Conservation (phyloP, 495 filamentous ascomycete species). For the Daldinia vernicosa region DNA sequence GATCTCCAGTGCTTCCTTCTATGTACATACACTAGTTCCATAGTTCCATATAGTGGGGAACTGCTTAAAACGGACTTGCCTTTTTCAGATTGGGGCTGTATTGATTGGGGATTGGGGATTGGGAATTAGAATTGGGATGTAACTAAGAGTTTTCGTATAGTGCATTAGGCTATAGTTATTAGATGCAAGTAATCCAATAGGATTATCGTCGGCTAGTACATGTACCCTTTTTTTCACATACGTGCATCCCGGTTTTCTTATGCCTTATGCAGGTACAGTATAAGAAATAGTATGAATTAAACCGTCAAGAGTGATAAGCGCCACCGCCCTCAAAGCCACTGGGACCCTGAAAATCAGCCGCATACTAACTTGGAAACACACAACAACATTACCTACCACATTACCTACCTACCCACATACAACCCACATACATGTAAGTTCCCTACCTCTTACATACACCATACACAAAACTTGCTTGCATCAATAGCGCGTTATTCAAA, state of each 20-base stretch:
- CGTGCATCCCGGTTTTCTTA: neutral
- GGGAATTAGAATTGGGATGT: no score
- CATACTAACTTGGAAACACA: constrained; percentile 22
- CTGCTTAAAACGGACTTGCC: neutral
- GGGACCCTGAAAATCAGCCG: constrained; percentile 24
- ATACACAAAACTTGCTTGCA: neutral
- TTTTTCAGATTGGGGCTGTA: neutral
- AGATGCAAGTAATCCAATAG: constrained; percentile 1
- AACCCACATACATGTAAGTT: neutral
- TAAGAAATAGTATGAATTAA: constrained; percentile 4
- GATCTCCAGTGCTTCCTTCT: neutral
- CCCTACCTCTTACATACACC: neutral
- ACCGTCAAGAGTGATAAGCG: neutral
- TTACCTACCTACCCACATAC: no score
- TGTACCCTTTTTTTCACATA: no score
- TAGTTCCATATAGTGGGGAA: neutral
- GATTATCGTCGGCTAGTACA: neutral
- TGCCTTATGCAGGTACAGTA: constrained; percentile 9
- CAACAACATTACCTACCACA: neutral
- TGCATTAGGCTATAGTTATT: constrained; percentile 2
- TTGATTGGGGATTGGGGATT: neutral
- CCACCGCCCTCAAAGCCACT: neutral
- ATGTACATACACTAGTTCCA: neutral
- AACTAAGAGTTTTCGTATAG: neutral
- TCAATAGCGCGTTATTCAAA: constrained; percentile 1